Conservation (phyloP, 192 early-diverging fungal species). For the Backusella parvicylindrica region DNA sequence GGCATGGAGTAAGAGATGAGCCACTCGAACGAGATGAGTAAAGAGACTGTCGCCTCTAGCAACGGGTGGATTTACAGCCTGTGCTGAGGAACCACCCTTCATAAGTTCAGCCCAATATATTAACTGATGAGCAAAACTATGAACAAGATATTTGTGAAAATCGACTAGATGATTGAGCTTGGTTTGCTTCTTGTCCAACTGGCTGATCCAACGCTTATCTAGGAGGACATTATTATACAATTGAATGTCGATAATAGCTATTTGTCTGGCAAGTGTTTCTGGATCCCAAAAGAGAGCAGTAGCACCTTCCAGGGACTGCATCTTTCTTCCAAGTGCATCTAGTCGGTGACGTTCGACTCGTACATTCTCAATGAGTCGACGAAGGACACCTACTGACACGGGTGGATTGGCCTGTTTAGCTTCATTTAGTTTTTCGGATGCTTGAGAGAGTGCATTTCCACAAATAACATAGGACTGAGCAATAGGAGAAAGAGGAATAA, state of each 20-base stretch:
- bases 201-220: slow-evolving; percentile 34
- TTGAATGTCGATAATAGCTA: slow-evolving; percentile 45
- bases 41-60: slow-evolving; percentile 32
- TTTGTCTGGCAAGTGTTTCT: slow-evolving; percentile 42
- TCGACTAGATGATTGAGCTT: slow-evolving; percentile 38
- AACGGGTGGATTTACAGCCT: slow-evolving; percentile 28
- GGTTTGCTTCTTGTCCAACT: slow-evolving; percentile 33
- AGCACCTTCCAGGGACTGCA: slow-evolving; percentile 39
- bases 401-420: slow-evolving; percentile 11
- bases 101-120: slow-evolving; percentile 31
- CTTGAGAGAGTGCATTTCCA: slow-evolving; percentile 28
- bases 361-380: slow-evolving; percentile 30
- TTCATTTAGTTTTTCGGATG: slow-evolving; percentile 18
- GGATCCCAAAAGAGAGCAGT: slow-evolving; percentile 46
- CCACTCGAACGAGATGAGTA: slow-evolving; percentile 41
- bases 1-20: slow-evolving; percentile 43
- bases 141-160: slow-evolving; percentile 50
- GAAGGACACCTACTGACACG: neutral
- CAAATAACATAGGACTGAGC: slow-evolving; percentile 35
- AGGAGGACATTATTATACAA: slow-evolving; percentile 37
- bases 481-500: slow-evolving; percentile 50
- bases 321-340: slow-evolving; percentile 39
- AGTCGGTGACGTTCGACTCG: slow-evolving; percentile 36
- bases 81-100: slow-evolving; percentile 24
- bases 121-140: slow-evolving; percentile 50